phyloP scores from a whole-genome alignment of 768 basidiomycete genomes.

The Russula griseocarnosa region DNA sequence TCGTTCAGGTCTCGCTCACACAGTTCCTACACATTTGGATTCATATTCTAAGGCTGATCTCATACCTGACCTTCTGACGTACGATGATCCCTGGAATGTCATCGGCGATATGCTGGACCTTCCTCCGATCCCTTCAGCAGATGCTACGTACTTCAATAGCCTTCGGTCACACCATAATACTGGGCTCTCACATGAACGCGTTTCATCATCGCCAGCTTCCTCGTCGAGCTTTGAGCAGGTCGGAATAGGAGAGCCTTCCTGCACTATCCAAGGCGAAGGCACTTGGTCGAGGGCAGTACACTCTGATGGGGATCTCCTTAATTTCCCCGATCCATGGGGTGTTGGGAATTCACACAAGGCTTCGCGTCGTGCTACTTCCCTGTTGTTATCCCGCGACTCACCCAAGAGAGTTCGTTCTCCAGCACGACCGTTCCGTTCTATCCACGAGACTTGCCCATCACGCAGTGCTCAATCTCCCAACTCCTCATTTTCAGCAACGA shows the following conservation, averaged over 20 bases:
- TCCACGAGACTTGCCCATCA: background rate
- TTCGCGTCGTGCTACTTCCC: background rate
- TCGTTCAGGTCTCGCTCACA: background rate
- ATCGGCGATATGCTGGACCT: conserved; percentile 25
- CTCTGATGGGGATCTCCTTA: background rate
- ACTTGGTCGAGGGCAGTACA: background rate
- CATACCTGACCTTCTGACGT: conserved; percentile 14
- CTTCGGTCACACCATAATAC: conserved; percentile 1
- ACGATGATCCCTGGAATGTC: conserved; percentile 25
- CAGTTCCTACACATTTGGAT: background rate
- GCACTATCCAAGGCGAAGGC: background rate
- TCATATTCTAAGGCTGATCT: conserved; percentile 13
- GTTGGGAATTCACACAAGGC: background rate
- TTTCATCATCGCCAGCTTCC: background rate
- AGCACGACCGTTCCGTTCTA: background rate
- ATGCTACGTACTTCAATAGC: conserved; percentile 5
- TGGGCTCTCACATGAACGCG: background rate
- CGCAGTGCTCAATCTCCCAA: background rate
- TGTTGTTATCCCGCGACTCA: background rate
- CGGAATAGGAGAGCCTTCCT: background rate
- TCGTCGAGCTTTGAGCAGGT: background rate
- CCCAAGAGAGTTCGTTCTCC: background rate
- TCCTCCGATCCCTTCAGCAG: conserved; percentile 20
- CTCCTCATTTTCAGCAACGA: background rate
- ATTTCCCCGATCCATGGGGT: background rate